Base-by-base conservation (phyloP, 805 yeast species). In the Ogataea nakhonphanomensis region DNA sequence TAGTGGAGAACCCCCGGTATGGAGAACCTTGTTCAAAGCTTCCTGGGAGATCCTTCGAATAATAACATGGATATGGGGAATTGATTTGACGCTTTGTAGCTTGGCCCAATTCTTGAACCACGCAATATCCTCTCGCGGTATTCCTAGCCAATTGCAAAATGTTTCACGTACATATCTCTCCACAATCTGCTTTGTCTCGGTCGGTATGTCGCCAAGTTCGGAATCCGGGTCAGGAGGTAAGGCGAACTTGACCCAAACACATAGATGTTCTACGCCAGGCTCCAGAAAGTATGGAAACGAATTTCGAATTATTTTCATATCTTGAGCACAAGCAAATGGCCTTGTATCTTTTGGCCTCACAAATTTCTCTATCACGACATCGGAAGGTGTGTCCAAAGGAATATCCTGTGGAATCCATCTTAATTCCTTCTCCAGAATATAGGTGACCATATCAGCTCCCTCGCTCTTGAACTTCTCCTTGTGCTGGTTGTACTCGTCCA, bases 101-200 rank as follows among this genome's bases (percentile, higher is more conserved):
- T 73, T 68, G 7, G 81, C 73, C 76, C 84, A 83, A 55, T 84
- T 84, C 49, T 83, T 71, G 59, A 84, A 84, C 91, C 91, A 84
- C 2, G 69, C 55, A 31, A 74, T 51, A 28, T 74, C 61, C 4
- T 69, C 64, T 21, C 65, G 52, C 7, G 60, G 52, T 11, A 67
- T 55, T 8, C 69, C 72, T 28, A 76, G 61, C 24, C 64, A 62
- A 22, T 67, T 58, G n/a, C 69, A 62, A 42, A 83, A 73, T 4
- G 81, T 79, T 35, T 61, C 58, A 3, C 65, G 54, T 8, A 84
- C 63, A 41, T 74, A 73, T 15, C 45, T 49, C 35, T 73, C 71
- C 8, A 81, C 74, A 2, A 62, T 42, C 1, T 41, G 46, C 43
- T 75, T 70, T 14, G 73, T 66, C 8, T 52, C 51, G 0, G 58